Conservation (phyloP, 228 moss, liverwort and hornwort species). For the Sphagnum magellanicum region DNA sequence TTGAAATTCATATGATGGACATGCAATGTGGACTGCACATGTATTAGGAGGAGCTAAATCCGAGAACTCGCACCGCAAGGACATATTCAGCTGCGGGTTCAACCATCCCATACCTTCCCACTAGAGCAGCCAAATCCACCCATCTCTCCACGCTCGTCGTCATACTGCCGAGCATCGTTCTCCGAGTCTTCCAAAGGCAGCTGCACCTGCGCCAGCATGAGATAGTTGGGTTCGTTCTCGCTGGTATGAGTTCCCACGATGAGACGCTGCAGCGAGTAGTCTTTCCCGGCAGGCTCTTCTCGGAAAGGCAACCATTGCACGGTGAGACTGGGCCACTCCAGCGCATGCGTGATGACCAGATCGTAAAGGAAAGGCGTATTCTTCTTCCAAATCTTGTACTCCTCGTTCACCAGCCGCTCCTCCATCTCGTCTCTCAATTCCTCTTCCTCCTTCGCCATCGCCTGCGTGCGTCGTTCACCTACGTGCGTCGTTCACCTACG, state of each 20-base stretch:
- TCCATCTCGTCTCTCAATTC: conserved; percentile 87
- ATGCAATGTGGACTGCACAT: too few species aligned
- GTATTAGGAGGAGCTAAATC: too few species aligned
- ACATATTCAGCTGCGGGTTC: too few species aligned
- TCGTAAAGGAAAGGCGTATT: conserved; percentile 87
- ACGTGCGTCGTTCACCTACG: too few species aligned
- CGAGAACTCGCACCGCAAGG: too few species aligned
- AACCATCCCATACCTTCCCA: conserved; percentile 50
- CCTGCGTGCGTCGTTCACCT: too few species aligned
- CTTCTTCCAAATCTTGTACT: conserved; percentile 97
- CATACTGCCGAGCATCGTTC: conserved; percentile 79
- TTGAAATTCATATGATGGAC: too few species aligned
- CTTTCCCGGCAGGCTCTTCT: conserved; percentile 54
- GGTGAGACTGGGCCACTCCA: conserved; percentile 89
- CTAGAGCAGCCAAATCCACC: conserved; percentile 69
- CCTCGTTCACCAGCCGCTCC: conserved; percentile 87
- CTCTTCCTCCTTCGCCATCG: conserved; percentile 88
- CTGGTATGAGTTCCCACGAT: conserved; percentile 86
- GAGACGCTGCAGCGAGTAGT: conserved; percentile 72
- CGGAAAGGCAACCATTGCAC: conserved; percentile 75
- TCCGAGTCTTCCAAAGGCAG: conserved; percentile 78
- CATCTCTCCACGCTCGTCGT: conserved; percentile 72
- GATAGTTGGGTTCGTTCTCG: conserved; percentile 84
- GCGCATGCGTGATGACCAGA: conserved; percentile 75
- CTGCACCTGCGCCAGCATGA: conserved; percentile 90